These are phyloP conservation scores for Lophiotrema nucula DNA, from an alignment of 495 filamentous ascomycete genomes.

Conservation along the genomic window DNA sequence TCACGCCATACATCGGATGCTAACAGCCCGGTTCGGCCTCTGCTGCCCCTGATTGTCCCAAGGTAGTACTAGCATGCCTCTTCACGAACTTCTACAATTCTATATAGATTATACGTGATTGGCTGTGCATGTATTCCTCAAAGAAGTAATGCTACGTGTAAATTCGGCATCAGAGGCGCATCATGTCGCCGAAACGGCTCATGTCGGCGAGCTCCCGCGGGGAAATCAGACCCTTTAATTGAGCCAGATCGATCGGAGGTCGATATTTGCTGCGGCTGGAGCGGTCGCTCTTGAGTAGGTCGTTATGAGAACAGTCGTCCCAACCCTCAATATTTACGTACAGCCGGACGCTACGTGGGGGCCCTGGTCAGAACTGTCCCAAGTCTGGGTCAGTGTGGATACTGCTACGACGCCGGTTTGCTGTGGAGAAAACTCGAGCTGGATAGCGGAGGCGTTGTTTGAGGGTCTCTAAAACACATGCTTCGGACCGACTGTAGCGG, in stretches of 20 bases:
- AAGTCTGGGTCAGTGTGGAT: neutral
- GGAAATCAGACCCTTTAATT: neutral
- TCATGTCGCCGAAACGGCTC: neutral
- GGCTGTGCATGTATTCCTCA: neutral
- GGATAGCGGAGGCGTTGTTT: neutral
- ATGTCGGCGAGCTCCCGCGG: no score
- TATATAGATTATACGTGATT: neutral
- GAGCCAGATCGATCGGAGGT: neutral
- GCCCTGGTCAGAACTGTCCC: neutral
- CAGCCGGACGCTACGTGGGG: neutral
- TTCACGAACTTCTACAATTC: neutral
- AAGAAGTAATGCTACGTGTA: neutral
- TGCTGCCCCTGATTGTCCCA: neutral
- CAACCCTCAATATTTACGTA: neutral
- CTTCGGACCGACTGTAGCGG: neutral
- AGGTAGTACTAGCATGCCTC: neutral
- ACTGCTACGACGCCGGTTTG: no score
- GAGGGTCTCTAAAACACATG: neutral
- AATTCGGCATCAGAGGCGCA: neutral
- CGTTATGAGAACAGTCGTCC: neutral
- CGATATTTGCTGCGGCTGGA: neutral
- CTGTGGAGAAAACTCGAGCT: neutral
- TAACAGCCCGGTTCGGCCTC: neutral
- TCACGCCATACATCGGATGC: neutral
- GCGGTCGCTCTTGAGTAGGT: neutral